Evolutionary conservation across 352 stramenopile genomes (phyloP), one percentile per base, ranked within the genome.

Genomic region (Pythium folliculosum): DNA sequence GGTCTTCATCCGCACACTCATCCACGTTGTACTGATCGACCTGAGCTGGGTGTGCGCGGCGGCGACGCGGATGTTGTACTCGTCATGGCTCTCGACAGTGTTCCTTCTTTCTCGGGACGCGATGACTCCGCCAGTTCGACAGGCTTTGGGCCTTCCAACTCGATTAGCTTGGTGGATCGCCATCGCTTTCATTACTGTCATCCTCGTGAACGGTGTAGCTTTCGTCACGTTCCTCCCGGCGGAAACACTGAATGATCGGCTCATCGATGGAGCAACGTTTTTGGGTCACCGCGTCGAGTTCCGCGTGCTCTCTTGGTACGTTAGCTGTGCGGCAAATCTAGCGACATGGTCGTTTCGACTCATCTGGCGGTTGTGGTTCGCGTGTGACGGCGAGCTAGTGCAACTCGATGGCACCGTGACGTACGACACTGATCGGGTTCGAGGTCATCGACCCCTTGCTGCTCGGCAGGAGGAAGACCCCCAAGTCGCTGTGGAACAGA

Each of bases 41-140:
- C 58, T 64, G 2, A 30, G n/a, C 22, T 27, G 45, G 19, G 48
- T 35, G 58, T 19, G 27, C 4, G 19, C 58, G 2, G 16, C n/a
- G 12, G 43, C 43, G 3, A 51, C 30, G 21, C 49, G 21, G 17
- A 25, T 10, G 44, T 23, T 35, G 17, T 63, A 37, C 19, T 25
- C 25, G 6, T 10, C 49, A 5, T 30, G 25, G 17, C 25, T 44
- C 14, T 63, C 43, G 57, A 30, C 27, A 9, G 12, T 40, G 16
- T 53, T 44, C n/a, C 3, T 63, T 1, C 44, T 63, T 1, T 35
- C 17, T 4, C 55, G 40, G 40, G 58, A 64, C 49, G 44, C 58
- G 4, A 32, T 56, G 3, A 43, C 52, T 9, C 58, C 58, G 13
- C 47, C 22, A 17, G 48, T 37, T 16, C 60, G 48, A 51, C 4